Conservation (phyloP, 2,329 filamentous ascomycete species). For the Cryoendolithus antarcticus region DNA sequence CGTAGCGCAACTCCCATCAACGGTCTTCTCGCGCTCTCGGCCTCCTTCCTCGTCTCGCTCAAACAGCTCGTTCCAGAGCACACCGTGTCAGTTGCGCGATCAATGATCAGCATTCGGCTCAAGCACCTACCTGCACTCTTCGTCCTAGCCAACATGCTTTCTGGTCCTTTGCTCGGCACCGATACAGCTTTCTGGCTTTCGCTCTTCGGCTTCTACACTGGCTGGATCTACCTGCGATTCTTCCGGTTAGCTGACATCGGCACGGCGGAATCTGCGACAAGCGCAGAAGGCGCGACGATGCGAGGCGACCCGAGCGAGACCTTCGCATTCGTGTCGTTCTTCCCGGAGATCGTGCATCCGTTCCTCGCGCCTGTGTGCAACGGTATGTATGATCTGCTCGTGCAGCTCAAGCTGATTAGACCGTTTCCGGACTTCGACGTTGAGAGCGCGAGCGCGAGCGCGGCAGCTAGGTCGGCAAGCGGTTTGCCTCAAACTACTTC, state of each 20-base stretch:
- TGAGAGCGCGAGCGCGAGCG: slow-evolving; percentile 59
- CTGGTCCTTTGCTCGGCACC: slow-evolving; percentile 52
- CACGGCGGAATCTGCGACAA: slow-evolving; percentile 36
- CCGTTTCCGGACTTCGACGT: slow-evolving; percentile 77
- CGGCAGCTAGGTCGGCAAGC: slow-evolving; percentile 50
- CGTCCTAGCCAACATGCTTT: slow-evolving; percentile 57
- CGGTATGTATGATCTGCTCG: slow-evolving; percentile 60
- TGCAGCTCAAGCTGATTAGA: slow-evolving; percentile 64
- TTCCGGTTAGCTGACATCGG: slow-evolving; percentile 54
- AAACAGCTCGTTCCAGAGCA: slow-evolving; percentile 96
- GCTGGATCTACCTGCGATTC: slow-evolving; percentile 94
- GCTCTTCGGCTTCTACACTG: slow-evolving; percentile 68
- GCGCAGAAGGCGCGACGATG: slow-evolving; percentile 42
- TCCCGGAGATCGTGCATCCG: slow-evolving; percentile 73
- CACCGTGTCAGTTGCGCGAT: slow-evolving; percentile 86
- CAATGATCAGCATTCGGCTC: slow-evolving; percentile 78
- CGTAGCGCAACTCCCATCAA: slow-evolving; percentile 63
- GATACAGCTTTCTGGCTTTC: slow-evolving; percentile 69
- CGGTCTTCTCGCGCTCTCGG: slow-evolving; percentile 79
- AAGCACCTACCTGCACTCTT: slow-evolving; percentile 68
- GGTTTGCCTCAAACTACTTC: slow-evolving; percentile 41
- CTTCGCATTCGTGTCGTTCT: slow-evolving; percentile 92
- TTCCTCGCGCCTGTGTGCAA: slow-evolving; percentile 62
- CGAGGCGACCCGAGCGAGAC: slow-evolving; percentile 91
- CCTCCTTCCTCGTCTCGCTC: slow-evolving; percentile 89